These are phyloP conservation scores for Mangifera indica DNA, from an alignment of 345 rosid genomes.

Conservation along the genomic window DNA sequence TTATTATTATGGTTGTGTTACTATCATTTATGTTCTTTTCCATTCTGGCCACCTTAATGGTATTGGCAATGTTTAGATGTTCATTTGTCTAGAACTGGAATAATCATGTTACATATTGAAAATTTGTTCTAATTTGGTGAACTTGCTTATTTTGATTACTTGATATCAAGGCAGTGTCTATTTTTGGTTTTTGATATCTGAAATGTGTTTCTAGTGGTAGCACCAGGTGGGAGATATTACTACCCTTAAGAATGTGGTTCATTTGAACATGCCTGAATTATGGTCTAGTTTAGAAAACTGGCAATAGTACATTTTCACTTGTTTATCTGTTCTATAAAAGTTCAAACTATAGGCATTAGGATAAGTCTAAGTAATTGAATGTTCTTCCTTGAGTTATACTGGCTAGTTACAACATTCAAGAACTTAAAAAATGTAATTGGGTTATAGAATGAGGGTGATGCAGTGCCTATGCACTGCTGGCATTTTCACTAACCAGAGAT, in stretches of 20 bases:
- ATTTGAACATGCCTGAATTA: slow-evolving; percentile 24
- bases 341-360: slow-evolving; percentile 30
- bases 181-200: slow-evolving; percentile 24
- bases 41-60: slow-evolving; percentile 7
- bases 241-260: slow-evolving; percentile 19
- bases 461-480: slow-evolving; percentile 83
- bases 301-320: neutral
- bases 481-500: slow-evolving; percentile 86
- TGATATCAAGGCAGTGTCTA: slow-evolving; percentile 30
- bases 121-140: slow-evolving; percentile 21
- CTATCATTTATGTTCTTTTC: neutral
- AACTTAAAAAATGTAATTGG: slow-evolving; percentile 44
- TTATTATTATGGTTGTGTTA: neutral
- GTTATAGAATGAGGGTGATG: slow-evolving; percentile 69
- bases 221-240: neutral
- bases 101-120: slow-evolving; percentile 22
- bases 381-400: slow-evolving; percentile 22
- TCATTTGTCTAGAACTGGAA: slow-evolving; percentile 28
- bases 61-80: slow-evolving; percentile 24
- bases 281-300: slow-evolving; percentile 30
- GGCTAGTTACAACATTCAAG: slow-evolving; percentile 35
- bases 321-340: slow-evolving; percentile 16
- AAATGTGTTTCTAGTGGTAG: slow-evolving; percentile 12
- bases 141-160: slow-evolving; percentile 31
- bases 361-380: slow-evolving; percentile 25